A percentile compares a stretch with the other conserved stretches of the same genome.
phyloP scores from a whole-genome alignment of 768 basidiomycete genomes.

The Serendipita sp. region DNA sequence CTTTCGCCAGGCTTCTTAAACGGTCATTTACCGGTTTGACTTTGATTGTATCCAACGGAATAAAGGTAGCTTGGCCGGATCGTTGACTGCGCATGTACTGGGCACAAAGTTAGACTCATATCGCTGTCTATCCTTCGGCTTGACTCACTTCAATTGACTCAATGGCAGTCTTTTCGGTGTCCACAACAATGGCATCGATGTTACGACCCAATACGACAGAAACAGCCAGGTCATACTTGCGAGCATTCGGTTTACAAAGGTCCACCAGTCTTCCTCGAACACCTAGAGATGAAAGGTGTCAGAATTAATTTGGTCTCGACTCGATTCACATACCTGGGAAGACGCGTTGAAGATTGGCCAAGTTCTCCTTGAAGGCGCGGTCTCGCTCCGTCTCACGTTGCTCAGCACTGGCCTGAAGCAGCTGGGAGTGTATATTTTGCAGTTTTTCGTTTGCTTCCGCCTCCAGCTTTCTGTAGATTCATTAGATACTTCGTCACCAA shows the following conservation, averaged over 20 bases:
- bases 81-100: constrained; percentile 93
- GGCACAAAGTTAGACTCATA: not conserved
- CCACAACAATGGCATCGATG: constrained; percentile 89
- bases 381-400: constrained; percentile 77
- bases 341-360: constrained; percentile 67
- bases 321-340: constrained; percentile 53
- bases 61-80: constrained; percentile 90
- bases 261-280: constrained; percentile 88
- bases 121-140: not conserved
- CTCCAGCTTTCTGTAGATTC: constrained; percentile 56
- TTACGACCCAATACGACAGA: constrained; percentile 86
- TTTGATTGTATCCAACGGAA: constrained; percentile 95
- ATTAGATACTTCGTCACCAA: not conserved
- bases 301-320: not conserved
- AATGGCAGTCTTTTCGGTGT: constrained; percentile 92
- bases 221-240: constrained; percentile 85
- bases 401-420: constrained; percentile 82
- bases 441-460: constrained; percentile 87
- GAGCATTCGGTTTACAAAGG: constrained; percentile 82
- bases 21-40: constrained; percentile 89
- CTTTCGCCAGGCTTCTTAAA: constrained; percentile 80
- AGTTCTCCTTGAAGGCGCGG: constrained; percentile 65
- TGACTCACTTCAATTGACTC: constrained; percentile 79
- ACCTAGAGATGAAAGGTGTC: constrained; percentile 27
- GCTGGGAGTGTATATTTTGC: constrained; percentile 59